These are phyloP conservation scores for Glonium stellatum DNA, from an alignment of 495 filamentous ascomycete genomes.

Conservation along the genomic window DNA sequence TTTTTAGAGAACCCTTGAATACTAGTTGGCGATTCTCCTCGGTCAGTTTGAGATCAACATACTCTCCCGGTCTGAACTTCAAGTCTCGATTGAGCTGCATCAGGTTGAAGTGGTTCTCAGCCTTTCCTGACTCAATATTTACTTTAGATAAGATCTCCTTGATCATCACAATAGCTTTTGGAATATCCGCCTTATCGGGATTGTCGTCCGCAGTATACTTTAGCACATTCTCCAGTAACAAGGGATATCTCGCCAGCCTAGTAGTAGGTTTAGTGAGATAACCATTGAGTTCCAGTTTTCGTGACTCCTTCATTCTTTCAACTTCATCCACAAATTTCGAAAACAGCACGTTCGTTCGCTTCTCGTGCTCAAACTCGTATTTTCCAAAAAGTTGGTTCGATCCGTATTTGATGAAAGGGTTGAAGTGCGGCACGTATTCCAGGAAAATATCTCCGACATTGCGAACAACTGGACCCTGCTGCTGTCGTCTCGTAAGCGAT, in stretches of 20 bases:
- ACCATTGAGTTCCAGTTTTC: constrained; percentile 95
- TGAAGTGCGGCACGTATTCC: constrained; percentile 82
- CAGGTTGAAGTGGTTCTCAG: constrained; percentile 96
- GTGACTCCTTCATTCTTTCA: constrained; percentile 88
- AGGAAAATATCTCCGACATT: constrained; percentile 94
- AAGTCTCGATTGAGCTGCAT: constrained; percentile 83
- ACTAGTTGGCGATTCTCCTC: constrained; percentile 90
- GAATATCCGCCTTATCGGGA: constrained; percentile 84
- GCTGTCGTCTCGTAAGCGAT: constrained; percentile 80
- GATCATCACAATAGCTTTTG: constrained; percentile 76
- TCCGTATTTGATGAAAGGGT: constrained; percentile 95
- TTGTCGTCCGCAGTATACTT: constrained; percentile 84
- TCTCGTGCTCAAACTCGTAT: constrained; percentile 96
- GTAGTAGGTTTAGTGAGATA: constrained; percentile 98
- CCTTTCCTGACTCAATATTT: constrained; percentile 91
- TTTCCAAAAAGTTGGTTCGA: constrained; percentile 95
- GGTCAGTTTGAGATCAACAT: constrained; percentile 88
- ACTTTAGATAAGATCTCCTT: constrained; percentile 80
- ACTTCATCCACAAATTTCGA: constrained; percentile 93
- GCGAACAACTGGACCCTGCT: constrained; percentile 77
- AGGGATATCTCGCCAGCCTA: constrained; percentile 86
- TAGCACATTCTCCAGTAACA: constrained; percentile 83
- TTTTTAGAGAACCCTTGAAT: constrained; percentile 89
- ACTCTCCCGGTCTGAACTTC: constrained; percentile 77
- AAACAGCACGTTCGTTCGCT: constrained; percentile 76